Percentiles rank a stretch among this genome's conserved stretches.
Evolutionary conservation across 2,329 filamentous ascomycete species (phyloP).

Genomic region (Alternaria postmessia): DNA sequence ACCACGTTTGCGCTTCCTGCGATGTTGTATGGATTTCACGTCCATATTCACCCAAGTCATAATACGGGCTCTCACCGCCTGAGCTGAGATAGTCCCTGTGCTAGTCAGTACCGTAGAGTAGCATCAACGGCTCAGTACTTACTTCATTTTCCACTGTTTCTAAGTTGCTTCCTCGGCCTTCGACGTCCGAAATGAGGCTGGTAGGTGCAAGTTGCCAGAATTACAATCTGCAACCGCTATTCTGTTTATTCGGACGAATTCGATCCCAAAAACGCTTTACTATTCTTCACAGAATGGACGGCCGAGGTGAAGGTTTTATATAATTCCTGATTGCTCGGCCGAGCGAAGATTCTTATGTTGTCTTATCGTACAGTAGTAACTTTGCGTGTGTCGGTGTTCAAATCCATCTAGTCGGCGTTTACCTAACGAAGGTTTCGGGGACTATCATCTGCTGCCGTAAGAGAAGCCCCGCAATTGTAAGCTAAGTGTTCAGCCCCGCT

Average conservation of each 20-base stretch:
- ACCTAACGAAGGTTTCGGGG: neutral
- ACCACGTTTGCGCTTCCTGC: conserved; percentile 63
- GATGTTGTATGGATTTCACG: neutral
- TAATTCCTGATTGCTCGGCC: too few species aligned
- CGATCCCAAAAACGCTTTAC: too few species aligned
- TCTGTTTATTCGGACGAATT: too few species aligned
- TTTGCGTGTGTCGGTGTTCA: too few species aligned
- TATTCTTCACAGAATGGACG: too few species aligned
- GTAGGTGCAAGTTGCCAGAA: neutral
- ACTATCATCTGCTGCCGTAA: neutral
- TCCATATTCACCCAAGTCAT: neutral
- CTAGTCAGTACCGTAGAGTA: neutral
- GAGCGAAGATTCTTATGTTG: neutral
- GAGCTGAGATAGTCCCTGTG: neutral
- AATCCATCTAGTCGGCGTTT: neutral
- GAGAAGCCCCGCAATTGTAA: neutral
- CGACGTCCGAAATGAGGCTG: too few species aligned
- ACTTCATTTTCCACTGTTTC: neutral
- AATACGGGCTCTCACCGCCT: neutral
- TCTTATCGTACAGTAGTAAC: too few species aligned
- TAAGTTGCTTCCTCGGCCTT: too few species aligned
- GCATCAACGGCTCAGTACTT: neutral
- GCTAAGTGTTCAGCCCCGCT: neutral
- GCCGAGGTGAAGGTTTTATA: too few species aligned
- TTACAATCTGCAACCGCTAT: neutral